These are phyloP conservation scores for Xylaria polymorpha DNA, from an alignment of 2,329 filamentous ascomycete genomes.

Conservation along the genomic window DNA sequence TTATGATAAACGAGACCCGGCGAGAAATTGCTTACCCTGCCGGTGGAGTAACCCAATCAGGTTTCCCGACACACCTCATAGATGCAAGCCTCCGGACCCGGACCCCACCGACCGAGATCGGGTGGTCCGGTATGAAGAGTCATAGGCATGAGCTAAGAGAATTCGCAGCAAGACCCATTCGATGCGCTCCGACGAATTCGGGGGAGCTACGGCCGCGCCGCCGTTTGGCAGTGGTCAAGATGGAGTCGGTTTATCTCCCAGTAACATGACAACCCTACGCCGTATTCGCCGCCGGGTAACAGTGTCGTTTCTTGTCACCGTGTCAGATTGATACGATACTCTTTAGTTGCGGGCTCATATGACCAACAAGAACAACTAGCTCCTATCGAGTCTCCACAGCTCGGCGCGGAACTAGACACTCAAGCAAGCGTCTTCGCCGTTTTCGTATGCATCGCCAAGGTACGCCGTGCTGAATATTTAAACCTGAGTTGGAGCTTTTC, in stretches of 20 bases:
- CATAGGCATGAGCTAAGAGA: conserved; percentile 27
- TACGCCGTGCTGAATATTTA: conserved; percentile 11
- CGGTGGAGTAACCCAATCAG: conserved; percentile 28
- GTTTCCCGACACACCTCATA: conserved; percentile 20
- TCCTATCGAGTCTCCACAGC: conserved; percentile 27
- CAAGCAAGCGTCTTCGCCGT: conserved; percentile 20
- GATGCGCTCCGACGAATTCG: conserved; percentile 4
- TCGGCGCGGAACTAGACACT: neutral
- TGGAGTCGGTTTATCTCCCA: conserved; percentile 4
- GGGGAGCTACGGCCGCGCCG: conserved; percentile 7
- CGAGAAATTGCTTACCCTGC: conserved; percentile 6
- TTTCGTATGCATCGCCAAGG: conserved; percentile 1
- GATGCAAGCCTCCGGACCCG: conserved; percentile 30
- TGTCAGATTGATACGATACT: neutral
- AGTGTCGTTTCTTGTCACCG: neutral
- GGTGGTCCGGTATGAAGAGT: conserved; percentile 30
- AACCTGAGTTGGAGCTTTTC: neutral
- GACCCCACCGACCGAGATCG: conserved; percentile 31
- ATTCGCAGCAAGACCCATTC: neutral
- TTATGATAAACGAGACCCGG: neutral
- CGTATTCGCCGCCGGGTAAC: neutral
- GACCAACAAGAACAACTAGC: conserved; percentile 24
- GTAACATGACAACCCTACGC: neutral
- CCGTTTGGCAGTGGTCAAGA: neutral
- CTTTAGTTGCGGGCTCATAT: conserved; percentile 13